Base-by-base conservation (phyloP, 1,284 basidiomycete species). In the Sphaerobolus stellatus region DNA sequence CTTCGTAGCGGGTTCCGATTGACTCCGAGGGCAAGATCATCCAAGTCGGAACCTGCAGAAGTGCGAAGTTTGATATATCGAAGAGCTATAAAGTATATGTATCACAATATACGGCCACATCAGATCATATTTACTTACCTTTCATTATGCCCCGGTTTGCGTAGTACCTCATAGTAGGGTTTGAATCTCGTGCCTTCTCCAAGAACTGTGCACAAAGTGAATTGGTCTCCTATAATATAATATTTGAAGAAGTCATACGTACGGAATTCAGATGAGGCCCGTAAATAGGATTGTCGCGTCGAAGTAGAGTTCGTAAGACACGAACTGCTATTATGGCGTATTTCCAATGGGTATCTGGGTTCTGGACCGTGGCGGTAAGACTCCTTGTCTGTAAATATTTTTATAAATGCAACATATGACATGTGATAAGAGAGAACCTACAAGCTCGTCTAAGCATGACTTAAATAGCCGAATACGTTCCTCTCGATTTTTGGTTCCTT, bases 21-120 rank as follows among this genome's bases (percentile, higher is more conserved):
- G 27, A 70, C 72, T 52, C 75, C 77, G 20, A 84, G 63, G 3
- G 77, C 77, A 20, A 87, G 66, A 58, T 90, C 84, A 18, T 76
- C 72, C n/a, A 84, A 78, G 16, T 71, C 74, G 5, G 71, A 66
- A 58, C 71, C 71, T 8, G 77, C 77, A 51, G 88, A 82, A 1
- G 92, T 89, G 22, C 92, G 82, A n/a, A 96, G 67, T 70, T 95
- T 95, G 69, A 94, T 78, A 64, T 80, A 81, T 30, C 83, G 76
- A 22, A 52, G 49, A 31, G 53, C 52, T 48, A 57, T 41, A 38
- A 31, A 24, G 30, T 44, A 31, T 29, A n/a, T n/a, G n/a, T 33
- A 30, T 3, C 16, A n/a, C 8, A 14, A 25, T 25, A 44, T 45
- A 31, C 36, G 4, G 36, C 54, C 48, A 41, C 45, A 29, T 48